Percentiles rank a stretch among this genome's conserved stretches.
These are phyloP conservation scores for Filobasidium floriforme DNA, from an alignment of 768 basidiomycete genomes.

Conservation along the genomic window DNA sequence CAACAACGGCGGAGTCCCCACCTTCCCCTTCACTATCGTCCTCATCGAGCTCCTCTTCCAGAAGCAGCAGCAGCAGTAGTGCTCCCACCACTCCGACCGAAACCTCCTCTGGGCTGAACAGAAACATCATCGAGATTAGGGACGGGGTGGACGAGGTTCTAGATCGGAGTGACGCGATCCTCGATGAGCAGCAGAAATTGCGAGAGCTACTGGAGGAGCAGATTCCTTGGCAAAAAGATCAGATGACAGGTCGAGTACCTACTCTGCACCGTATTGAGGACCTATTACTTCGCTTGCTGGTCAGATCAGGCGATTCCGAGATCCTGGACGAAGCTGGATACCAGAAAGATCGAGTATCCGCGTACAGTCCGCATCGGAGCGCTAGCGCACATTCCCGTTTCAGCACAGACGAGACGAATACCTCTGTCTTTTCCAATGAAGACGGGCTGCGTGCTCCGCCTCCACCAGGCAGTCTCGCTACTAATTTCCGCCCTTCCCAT, in stretches of 20 bases:
- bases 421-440: conserved; percentile 32
- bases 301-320: conserved; percentile 48
- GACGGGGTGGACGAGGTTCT: conserved; percentile 4
- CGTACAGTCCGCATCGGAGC: conserved; percentile 19
- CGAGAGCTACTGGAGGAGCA: conserved; percentile 56
- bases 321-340: conserved; percentile 36
- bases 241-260: conserved; percentile 25
- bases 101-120: background rate
- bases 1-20: background rate
- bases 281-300: conserved; percentile 51
- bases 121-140: background rate
- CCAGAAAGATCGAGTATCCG: too few relatives aligned
- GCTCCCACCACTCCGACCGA: background rate
- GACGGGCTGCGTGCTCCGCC: conserved; percentile 26
- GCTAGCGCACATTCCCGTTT: conserved; percentile 5
- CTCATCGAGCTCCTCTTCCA: conserved; percentile 40
- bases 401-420: background rate
- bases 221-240: conserved; percentile 25
- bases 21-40: conserved; percentile 15
- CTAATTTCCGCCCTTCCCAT: background rate
- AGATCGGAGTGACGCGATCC: conserved; percentile 56
- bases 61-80: background rate
- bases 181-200: conserved; percentile 58
- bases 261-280: conserved; percentile 41
- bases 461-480: conserved; percentile 27